These are phyloP conservation scores for Colletotrichum sp. DNA, from an alignment of 2,329 filamentous ascomycete species.

Conservation along the genomic window DNA sequence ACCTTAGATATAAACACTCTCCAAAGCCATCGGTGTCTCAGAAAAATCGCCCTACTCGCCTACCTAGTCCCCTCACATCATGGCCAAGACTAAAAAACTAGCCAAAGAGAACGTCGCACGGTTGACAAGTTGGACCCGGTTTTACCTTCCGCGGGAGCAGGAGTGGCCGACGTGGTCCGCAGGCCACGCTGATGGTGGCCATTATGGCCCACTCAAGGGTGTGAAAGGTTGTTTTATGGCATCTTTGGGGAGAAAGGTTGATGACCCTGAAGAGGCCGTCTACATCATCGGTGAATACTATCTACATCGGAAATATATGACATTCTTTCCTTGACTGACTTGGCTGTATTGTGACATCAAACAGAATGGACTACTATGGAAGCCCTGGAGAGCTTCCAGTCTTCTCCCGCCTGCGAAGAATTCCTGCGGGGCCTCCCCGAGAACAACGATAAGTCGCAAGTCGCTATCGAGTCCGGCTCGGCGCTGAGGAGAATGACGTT, in stretches of 20 bases:
- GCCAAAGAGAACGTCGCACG: background rate
- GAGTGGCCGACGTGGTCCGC: conserved; percentile 25
- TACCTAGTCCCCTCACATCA: background rate
- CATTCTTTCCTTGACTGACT: background rate
- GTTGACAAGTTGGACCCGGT: conserved; percentile 24
- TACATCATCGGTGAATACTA: conserved; percentile 21
- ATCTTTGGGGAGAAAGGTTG: conserved; percentile 23
- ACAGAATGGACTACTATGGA: conserved; percentile 18
- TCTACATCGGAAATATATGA: background rate
- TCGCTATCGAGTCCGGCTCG: background rate
- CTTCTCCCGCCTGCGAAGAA: conserved; percentile 23
- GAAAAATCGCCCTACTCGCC: background rate
- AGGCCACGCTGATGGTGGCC: background rate
- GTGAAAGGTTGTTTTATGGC: background rate
- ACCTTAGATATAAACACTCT: background rate
- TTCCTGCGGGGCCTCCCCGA: conserved; percentile 23
- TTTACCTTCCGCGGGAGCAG: conserved; percentile 24
- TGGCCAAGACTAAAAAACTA: background rate
- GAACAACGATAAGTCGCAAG: background rate
- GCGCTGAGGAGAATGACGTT: background rate
- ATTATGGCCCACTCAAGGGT: conserved; percentile 21
- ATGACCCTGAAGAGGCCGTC: conserved; percentile 23
- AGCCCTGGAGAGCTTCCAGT: conserved; percentile 21
- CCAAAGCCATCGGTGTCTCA: too few relatives aligned
- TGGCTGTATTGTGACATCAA: background rate